A percentile compares a stretch with the other conserved stretches of the same genome.
These are phyloP conservation scores for Vickermania ingenoplastis DNA, from an alignment of 208 protist species.

Conservation along the genomic window DNA sequence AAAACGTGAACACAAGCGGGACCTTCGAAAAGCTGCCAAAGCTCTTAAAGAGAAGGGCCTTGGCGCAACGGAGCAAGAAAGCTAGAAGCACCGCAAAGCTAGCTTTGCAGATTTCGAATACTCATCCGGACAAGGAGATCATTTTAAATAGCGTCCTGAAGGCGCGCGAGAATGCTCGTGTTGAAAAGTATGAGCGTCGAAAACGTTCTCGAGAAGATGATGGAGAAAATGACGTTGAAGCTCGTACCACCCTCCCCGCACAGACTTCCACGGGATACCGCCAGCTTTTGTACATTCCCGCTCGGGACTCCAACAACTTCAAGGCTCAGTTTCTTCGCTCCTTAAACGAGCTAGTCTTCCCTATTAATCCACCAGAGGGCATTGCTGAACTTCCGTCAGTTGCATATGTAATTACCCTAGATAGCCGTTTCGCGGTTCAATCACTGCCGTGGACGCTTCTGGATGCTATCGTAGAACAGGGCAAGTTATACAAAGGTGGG, in stretches of 20 bases:
- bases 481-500: slow-evolving; percentile 31
- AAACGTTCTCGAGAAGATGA: slow-evolving; percentile 4
- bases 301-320: slow-evolving; percentile 55
- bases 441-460: slow-evolving; percentile 71
- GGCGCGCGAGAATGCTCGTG: slow-evolving; percentile 53
- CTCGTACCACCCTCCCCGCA: too few relatives aligned
- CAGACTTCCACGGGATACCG: slow-evolving; percentile 37
- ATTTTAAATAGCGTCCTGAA: slow-evolving; percentile 68
- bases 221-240: slow-evolving; percentile 6
- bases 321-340: slow-evolving; percentile 58
- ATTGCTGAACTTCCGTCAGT: slow-evolving; percentile 56
- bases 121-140: slow-evolving; percentile 78
- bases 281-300: slow-evolving; percentile 57
- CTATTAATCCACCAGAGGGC: slow-evolving; percentile 9
- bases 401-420: slow-evolving; percentile 70
- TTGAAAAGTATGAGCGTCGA: slow-evolving; percentile 22
- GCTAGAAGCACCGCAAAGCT: slow-evolving; percentile 62
- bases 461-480: slow-evolving; percentile 65
- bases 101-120: slow-evolving; percentile 75
- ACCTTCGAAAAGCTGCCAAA: slow-evolving; percentile 80
- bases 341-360: slow-evolving; percentile 63
- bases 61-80: slow-evolving; percentile 67
- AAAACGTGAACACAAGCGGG: slow-evolving; percentile 81
- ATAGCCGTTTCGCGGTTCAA: slow-evolving; percentile 75
- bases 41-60: slow-evolving; percentile 64